These are phyloP conservation scores for Rhodotorula sp. DNA, from an alignment of 1,284 basidiomycete genomes.

Conservation along the genomic window DNA sequence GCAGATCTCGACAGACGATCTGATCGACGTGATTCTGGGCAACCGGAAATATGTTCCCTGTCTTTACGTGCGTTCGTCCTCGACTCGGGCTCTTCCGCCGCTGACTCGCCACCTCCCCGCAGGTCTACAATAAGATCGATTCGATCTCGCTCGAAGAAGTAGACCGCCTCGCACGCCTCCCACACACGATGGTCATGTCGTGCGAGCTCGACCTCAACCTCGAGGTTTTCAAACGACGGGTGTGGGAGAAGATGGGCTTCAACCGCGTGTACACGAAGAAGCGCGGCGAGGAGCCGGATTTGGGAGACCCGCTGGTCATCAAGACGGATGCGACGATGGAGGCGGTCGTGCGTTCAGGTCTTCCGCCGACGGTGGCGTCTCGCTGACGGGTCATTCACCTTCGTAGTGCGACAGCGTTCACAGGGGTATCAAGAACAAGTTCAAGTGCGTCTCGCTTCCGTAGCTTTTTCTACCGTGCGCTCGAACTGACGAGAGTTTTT, in stretches of 20 bases:
- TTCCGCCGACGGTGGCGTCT: too few relatives aligned
- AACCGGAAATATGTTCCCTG: constrained; percentile 89
- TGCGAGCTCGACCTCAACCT: constrained; percentile 91
- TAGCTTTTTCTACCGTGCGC: not conserved
- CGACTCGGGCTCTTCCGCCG: constrained; percentile 58
- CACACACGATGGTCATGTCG: constrained; percentile 88
- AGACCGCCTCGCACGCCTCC: constrained; percentile 79
- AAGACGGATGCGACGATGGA: constrained; percentile 90
- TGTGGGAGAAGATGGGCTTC: constrained; percentile 62
- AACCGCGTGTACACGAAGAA: constrained; percentile 84
- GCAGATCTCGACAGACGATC: constrained; percentile 92
- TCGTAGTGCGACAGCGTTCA: constrained; percentile 66
- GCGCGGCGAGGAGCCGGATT: constrained; percentile 81
- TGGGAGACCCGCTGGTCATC: constrained; percentile 88
- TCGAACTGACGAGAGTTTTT: not conserved
- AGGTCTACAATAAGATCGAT: constrained; percentile 66
- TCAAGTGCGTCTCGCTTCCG: constrained; percentile 39
- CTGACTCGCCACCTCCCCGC: constrained; percentile 83
- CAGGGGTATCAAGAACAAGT: constrained; percentile 72
- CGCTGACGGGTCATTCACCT: not conserved
- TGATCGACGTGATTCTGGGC: constrained; percentile 94
- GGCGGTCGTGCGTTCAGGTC: constrained; percentile 52
- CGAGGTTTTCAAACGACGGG: constrained; percentile 79
- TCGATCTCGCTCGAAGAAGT: constrained; percentile 79
- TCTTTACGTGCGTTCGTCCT: constrained; percentile 50